Evolutionary conservation across 2,329 filamentous ascomycete genomes (phyloP), one percentile per base, ranked within the genome.

Genomic region (Diaporthe vexans): DNA sequence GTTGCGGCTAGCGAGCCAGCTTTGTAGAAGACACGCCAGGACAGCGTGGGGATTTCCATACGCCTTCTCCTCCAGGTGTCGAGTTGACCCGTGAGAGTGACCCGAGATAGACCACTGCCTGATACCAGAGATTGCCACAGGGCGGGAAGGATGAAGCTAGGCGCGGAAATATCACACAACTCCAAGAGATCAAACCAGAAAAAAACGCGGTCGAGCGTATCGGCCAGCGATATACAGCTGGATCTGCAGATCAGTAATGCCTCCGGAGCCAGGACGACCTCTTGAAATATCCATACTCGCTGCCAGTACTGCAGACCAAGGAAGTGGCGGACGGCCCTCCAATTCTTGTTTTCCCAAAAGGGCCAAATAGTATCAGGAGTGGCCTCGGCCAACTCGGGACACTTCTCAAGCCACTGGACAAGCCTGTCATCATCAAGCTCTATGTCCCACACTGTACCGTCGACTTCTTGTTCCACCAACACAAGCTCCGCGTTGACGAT

Each of bases 271-370:
- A 63, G 58, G 58, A 46, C 58, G 19, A 43, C 35, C 58, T 63
- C 58, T 24, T 63, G 58, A 2, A 63, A 63, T 8, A 63, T 63
- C 58, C 37, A 63, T 26, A 63, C 58, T 21, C 37, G 58, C 58
- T 46, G 11, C 58, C 58, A 63, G 24, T 63, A 63, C 13, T 63
- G 58, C n/a, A 46, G 21, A 21, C 37, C 37, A 13, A 17, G 4
- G 19, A 63, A 26, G 21, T 63, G 58, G 4, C 37, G 37, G 58
- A 63, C 37, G 9, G 58, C 58, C 37, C 46, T 19, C 58, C 37
- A 63, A 21, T 63, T 63, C 9, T 19, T 26, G 37, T 63, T 61
- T 17, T 43, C 13, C 58, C 58, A 43, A 61, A 10, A 43, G 3
- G 58, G 35, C 58, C 58, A 63, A 24, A 4, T 3, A 43, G 19